Evolutionary conservation across 768 basidiomycete species (phyloP), one percentile per base, ranked within the genome.

Genomic region (Tricholoma matsutake): DNA sequence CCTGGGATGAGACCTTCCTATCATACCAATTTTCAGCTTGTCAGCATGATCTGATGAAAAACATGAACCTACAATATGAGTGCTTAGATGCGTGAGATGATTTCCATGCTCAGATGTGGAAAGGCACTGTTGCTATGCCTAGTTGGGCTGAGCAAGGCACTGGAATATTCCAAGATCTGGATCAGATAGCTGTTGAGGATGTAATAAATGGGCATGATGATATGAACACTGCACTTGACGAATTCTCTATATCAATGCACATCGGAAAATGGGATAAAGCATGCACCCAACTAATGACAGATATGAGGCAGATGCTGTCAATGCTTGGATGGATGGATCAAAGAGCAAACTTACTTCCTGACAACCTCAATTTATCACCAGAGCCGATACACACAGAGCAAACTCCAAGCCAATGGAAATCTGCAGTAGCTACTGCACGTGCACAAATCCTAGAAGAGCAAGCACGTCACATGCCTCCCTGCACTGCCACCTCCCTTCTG

Each of bases 61-160:
- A 37, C 35, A 37, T 37, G 35, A 37, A 37, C 35, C 6, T 37
- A 11, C 35, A 4, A 37, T 37, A 37, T 32, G 32, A 32, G 5
- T 32, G 32, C 32, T 6, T 32, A 32, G 32, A 32, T 32, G 32
- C 32, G 1, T 4, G 5, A 1, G 32, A 32, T 32, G 32, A 32
- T 6, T 32, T 3, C 4, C 28, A 59, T 54, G 59, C 66, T 16
- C 63, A 66, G 54, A 14, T 56, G 43, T 4, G n/a, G 7, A 54
- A 32, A 35, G 29, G 16, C 25, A 31, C 22, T 16, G 34, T 18
- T 11, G 14, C 11, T 6, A 32, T 52, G 8, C 25, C 51, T 54
- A 18, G n/a, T 43, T 43, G 41, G 41, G n/a, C 1, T 9, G 9
- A 43, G 41, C 41, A 4, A 43, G 41, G 41, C 6, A 7, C 2